Base-by-base conservation (phyloP, 257 asterid species). In the Euphrasia confusa region DNA sequence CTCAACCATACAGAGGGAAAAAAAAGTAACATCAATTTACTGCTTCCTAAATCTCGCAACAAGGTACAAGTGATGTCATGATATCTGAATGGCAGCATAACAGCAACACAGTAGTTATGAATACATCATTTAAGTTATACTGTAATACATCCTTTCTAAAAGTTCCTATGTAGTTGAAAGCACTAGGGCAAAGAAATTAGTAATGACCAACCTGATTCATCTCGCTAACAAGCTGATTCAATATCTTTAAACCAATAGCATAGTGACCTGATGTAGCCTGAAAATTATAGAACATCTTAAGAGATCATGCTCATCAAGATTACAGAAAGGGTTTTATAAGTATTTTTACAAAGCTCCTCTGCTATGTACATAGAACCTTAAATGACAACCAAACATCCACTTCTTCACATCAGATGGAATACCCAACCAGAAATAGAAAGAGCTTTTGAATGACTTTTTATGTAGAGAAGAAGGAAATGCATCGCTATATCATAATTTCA, bases 141-240 rank as follows among this genome's bases (percentile, higher is more conserved):
- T 24, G 47, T 1, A 21, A 21, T 21, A 21, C 24, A 21, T 21
- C 58, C 70, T 55, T 27, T 62, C n/a, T 56, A 60, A 49, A 47
- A 47, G 52, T 61, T 64, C 44, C 40, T 39, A 72, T 17, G 55
- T 15, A 56, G 42, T 58, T 64, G 65, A 62, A 35, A 60, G 58
- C 67, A 65, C 65, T 40, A 33, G 27, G 54, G 54, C 24, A 14
- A 52, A 55, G 27, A 15, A 69, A 49, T 5, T 54, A 48, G 60
- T 55, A 18, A 63, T 67, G 64, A 50, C 70, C 30, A 72, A 92
- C 99, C 99, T 92, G 99, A 76, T 83, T 92, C 96, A 92, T 92
- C 84, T 92, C 99, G 61, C 81, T 76, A 57, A 92, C 95, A 69
- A 92, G 97, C 79, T 89, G 97, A 79, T 89, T 92, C 78, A 92